phyloP scores from a whole-genome alignment of 129 eudicot genomes.

The Kitagawia praeruptora region DNA sequence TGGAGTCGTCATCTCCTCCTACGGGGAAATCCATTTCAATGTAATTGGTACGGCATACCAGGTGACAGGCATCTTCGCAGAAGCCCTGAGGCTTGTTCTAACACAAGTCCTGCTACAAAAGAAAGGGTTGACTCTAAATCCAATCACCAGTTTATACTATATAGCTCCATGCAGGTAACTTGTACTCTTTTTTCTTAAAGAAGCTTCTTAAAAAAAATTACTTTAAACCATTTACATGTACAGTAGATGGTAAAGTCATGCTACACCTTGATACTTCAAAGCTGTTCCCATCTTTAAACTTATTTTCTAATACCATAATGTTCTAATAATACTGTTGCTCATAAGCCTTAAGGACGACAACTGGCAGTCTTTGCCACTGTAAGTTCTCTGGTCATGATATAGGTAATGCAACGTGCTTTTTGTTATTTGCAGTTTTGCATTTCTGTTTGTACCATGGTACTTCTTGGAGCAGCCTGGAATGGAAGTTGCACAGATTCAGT shows the following conservation, averaged over 20 bases:
- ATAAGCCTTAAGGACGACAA: not conserved
- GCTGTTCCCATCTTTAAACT: not conserved
- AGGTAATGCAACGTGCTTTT: not conserved
- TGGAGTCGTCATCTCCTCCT: slow-evolving; percentile 91
- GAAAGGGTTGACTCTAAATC: slow-evolving; percentile 86
- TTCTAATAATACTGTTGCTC: not conserved
- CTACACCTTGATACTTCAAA: not conserved
- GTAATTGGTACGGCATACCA: slow-evolving; percentile 86
- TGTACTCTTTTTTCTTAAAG: not conserved
- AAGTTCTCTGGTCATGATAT: not conserved
- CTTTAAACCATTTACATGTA: too few species aligned
- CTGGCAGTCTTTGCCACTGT: not conserved
- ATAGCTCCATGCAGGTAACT: slow-evolving; percentile 97
- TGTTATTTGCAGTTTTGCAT: slow-evolving; percentile 53
- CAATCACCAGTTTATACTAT: slow-evolving; percentile 91
- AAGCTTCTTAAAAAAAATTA: not conserved
- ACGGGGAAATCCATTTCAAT: slow-evolving; percentile 94
- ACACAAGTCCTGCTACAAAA: slow-evolving; percentile 97
- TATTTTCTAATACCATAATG: not conserved
- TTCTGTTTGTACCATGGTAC: slow-evolving; percentile 93
- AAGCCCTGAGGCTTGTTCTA: slow-evolving; percentile 83
- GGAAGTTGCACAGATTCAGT: slow-evolving; percentile 73
- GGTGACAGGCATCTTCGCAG: slow-evolving; percentile 93
- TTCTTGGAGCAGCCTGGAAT: slow-evolving; percentile 79
- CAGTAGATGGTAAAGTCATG: not conserved